phyloP scores from a whole-genome alignment of 768 basidiomycete species.

The Agrocybe praecox region DNA sequence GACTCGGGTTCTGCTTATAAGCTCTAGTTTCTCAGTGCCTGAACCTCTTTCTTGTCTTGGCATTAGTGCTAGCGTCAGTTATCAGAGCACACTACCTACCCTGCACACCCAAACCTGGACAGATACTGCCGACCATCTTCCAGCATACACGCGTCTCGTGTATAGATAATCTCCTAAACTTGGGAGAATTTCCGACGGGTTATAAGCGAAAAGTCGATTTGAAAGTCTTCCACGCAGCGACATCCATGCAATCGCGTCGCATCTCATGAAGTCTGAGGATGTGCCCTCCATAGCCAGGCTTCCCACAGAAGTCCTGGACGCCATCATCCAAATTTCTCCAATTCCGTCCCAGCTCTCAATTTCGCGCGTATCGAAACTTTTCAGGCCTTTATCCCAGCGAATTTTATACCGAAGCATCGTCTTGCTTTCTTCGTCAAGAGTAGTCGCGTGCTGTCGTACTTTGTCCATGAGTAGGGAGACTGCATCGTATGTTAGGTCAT shows the following conservation, averaged over 20 bases:
- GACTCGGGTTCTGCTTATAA: conserved; percentile 2
- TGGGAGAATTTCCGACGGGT: conserved; percentile 2
- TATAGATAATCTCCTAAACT: conserved; percentile 11
- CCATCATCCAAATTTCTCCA: conserved; percentile 31
- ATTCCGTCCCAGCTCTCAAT: conserved; percentile 30
- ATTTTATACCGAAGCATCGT: conserved; percentile 35
- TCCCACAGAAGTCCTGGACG: conserved; percentile 37
- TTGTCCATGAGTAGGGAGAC: conserved; percentile 25
- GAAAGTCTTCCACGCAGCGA: neutral
- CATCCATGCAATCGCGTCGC: conserved; percentile 15
- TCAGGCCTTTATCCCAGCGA: conserved; percentile 32
- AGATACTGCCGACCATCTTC: conserved; percentile 3
- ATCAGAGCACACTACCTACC: neutral
- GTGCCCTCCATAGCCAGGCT: conserved; percentile 24
- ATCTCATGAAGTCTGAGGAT: conserved; percentile 20
- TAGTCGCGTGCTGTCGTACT: conserved; percentile 36
- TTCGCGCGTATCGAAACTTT: conserved; percentile 32
- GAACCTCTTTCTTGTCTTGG: neutral
- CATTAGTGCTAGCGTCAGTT: neutral
- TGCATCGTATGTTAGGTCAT: conserved; percentile 30
- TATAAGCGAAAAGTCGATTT: conserved; percentile 7
- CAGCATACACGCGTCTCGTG: conserved; percentile 16
- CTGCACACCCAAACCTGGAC: conserved; percentile 1
- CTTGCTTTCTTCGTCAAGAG: conserved; percentile 26
- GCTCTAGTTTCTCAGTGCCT: neutral